Evolutionary conservation across 2,329 filamentous ascomycete genomes (phyloP).

Genomic region (Claviceps humidiphila): DNA sequence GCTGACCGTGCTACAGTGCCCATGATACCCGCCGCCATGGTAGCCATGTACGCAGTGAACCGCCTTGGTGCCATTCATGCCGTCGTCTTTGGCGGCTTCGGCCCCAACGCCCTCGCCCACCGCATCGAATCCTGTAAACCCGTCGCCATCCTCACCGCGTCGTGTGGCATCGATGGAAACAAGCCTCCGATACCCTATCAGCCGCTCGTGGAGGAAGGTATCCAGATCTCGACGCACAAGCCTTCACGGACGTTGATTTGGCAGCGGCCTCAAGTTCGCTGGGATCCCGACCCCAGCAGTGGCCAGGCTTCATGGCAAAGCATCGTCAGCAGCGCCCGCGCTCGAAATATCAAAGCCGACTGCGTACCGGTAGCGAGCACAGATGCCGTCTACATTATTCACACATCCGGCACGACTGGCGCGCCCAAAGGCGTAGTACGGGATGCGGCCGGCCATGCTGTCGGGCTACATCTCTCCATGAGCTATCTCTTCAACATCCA

Average conservation of each 20-base stretch:
- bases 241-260: slow-evolving; percentile 64
- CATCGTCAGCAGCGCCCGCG: slow-evolving; percentile 56
- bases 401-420: slow-evolving; percentile 75
- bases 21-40: slow-evolving; percentile 83
- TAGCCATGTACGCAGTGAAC: slow-evolving; percentile 70
- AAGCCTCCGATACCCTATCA: slow-evolving; percentile 72
- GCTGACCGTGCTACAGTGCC: slow-evolving; percentile 47
- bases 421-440: slow-evolving; percentile 72
- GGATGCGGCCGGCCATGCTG: slow-evolving; percentile 75
- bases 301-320: slow-evolving; percentile 72
- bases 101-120: slow-evolving; percentile 67
- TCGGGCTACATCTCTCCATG: slow-evolving; percentile 71
- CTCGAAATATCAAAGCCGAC: slow-evolving; percentile 53
- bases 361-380: slow-evolving; percentile 67
- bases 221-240: slow-evolving; percentile 55
- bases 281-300: slow-evolving; percentile 53
- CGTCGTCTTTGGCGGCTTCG: slow-evolving; percentile 90
- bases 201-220: slow-evolving; percentile 61
- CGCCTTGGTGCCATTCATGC: slow-evolving; percentile 79
- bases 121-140: slow-evolving; percentile 74
- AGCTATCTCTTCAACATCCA: slow-evolving; percentile 72
- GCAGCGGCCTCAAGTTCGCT: slow-evolving; percentile 66
- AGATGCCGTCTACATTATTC: slow-evolving; percentile 81
- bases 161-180: slow-evolving; percentile 77
- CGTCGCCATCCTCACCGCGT: slow-evolving; percentile 69